phyloP scores from a whole-genome alignment of 306 rosid species.

The Glycine tomentella region DNA sequence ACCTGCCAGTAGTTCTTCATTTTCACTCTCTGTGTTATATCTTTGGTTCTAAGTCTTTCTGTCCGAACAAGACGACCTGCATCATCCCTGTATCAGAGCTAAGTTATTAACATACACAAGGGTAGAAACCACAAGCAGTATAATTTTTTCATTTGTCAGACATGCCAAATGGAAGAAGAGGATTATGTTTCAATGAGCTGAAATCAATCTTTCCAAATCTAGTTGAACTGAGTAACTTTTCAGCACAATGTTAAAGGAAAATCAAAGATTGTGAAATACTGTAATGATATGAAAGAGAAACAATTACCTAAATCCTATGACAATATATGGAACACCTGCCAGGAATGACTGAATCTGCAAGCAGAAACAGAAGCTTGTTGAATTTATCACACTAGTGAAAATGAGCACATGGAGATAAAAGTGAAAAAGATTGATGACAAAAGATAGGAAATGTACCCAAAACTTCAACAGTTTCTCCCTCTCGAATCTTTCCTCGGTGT shows the following conservation, averaged over 20 bases:
- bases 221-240: conserved; percentile 14
- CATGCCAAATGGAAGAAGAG: not conserved
- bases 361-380: conserved; percentile 40
- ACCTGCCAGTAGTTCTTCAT: conserved; percentile 99
- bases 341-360: conserved; percentile 95
- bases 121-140: conserved; percentile 19
- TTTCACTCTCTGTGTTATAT: conserved; percentile 88
- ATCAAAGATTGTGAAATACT: not conserved
- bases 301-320: conserved; percentile 91
- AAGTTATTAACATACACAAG: conserved; percentile 22
- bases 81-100: conserved; percentile 72
- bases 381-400: conserved; percentile 31
- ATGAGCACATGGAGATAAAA: not conserved
- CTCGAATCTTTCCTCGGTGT: conserved; percentile 85
- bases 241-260: conserved; percentile 24
- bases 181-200: conserved; percentile 20
- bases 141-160: conserved; percentile 20
- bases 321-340: conserved; percentile 91
- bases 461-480: conserved; percentile 88
- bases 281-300: conserved; percentile 15
- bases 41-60: conserved; percentile 90
- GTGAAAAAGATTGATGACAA: conserved; percentile 22
- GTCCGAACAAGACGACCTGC: conserved; percentile 87
- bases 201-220: conserved; percentile 34
- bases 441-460: conserved; percentile 66